Base-by-base conservation (phyloP, 2,329 filamentous ascomycete genomes). In the Colletotrichum spinosum region DNA sequence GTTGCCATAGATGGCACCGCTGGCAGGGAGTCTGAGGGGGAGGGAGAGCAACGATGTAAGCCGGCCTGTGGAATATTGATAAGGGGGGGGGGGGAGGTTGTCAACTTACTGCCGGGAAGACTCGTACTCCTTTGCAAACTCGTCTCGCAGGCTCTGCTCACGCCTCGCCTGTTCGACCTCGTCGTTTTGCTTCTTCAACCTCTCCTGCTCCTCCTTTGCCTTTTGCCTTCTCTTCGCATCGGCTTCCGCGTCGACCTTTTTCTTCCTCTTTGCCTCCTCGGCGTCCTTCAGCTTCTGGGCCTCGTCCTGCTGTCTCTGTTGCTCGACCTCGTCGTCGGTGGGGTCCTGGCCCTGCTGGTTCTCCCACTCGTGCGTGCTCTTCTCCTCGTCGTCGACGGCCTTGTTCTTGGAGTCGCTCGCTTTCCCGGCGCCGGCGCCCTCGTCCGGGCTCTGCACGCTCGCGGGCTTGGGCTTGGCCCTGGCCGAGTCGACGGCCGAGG, bases 1-100 rank as follows among this genome's bases (percentile, higher is more conserved):
- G 60, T 83, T 85, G 17, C 86, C 86, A 70, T 86, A 89, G n/a
- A 89, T 80, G 9, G 81, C 79, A 61, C 85, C 83, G 12, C 82
- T 82, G 33, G 78, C 79, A 13, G 79, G 76, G 65, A 81, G 71
- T 42, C 82, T 86, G 69, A 33, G 42, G 45, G 45, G 38, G 33
- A 25, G 45, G 9, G 15, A 54, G 48, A 65, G 34, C 65, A 60
- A 44, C 44, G n/a, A 25, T 60, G 42, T 39, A 15, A 7, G 42
- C 1, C 60, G 15, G 33, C 6, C 6, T 34, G 45, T 25, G 51
- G 59, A 57, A 42, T 48, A 33, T 35, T 57, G 52, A 56, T 12
- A 72, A 17, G n/a, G 44, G 44, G 3, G 4, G 9, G 7, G 61
- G 25, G 4, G 9, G 7, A 61, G 25, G 6, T 13, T 13, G n/a